Evolutionary conservation across 2,329 filamentous ascomycete species (phyloP).

Genomic region (Colletotrichum plurivorum): DNA sequence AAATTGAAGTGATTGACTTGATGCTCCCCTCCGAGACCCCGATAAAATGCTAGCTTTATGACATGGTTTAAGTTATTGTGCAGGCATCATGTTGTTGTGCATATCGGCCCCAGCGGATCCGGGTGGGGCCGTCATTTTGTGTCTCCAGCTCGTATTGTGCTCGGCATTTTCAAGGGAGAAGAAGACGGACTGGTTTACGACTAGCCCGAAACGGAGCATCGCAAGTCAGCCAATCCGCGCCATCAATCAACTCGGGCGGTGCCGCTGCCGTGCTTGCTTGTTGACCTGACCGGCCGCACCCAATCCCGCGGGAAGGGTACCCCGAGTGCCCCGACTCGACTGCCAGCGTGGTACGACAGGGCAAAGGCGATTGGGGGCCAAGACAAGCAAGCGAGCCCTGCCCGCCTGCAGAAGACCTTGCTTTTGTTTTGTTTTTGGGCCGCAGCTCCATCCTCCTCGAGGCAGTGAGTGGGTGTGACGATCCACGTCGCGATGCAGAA

Average conservation of each 20-base stretch:
- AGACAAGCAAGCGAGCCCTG: conserved; percentile 4
- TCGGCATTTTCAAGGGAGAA: neutral
- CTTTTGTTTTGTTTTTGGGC: conserved; percentile 1
- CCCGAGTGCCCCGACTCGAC: neutral
- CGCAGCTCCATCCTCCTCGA: neutral
- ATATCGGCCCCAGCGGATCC: neutral
- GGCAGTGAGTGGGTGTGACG: conserved; percentile 21
- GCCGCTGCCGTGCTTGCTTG: neutral
- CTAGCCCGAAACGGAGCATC: conserved; percentile 8
- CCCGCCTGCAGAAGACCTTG: neutral
- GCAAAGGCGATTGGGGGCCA: conserved; percentile 18
- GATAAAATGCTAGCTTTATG: neutral
- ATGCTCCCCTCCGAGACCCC: no score
- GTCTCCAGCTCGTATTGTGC: neutral
- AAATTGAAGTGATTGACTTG: no score
- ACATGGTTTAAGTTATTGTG: neutral
- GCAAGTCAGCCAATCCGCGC: conserved; percentile 9
- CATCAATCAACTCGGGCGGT: conserved; percentile 3
- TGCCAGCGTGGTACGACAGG: neutral
- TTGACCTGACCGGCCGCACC: neutral
- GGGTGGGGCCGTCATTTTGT: neutral
- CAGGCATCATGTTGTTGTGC: neutral
- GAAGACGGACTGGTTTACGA: neutral
- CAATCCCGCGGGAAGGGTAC: conserved; percentile 6
- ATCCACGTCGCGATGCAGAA: conserved; percentile 28